phyloP scores from a whole-genome alignment of 2,329 filamentous ascomycete genomes.

The Colletotrichum plurivorum region DNA sequence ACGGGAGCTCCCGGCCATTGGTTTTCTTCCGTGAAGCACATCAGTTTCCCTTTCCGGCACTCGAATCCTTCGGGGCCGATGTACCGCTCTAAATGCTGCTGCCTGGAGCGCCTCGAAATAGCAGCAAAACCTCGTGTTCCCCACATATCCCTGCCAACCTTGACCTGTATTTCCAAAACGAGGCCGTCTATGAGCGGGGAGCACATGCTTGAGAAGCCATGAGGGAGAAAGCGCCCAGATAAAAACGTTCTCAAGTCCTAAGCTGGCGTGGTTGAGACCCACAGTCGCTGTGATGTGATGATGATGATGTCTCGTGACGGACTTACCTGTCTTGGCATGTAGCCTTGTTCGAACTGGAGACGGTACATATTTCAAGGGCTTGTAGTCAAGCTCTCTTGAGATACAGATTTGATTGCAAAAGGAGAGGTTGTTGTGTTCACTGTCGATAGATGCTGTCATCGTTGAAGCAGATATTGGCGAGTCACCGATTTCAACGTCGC shows the following conservation, averaged over 20 bases:
- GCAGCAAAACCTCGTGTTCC: conserved; percentile 28
- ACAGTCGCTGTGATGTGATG: background rate
- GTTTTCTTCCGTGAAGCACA: background rate
- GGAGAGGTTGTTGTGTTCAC: no score
- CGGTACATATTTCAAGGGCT: background rate
- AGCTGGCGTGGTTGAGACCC: background rate
- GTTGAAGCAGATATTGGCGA: no score
- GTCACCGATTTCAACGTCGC: no score
- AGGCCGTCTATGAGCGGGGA: background rate
- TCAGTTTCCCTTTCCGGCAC: conserved; percentile 8
- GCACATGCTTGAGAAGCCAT: background rate
- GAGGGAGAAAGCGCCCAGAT: background rate
- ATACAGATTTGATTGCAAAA: background rate
- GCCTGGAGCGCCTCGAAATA: conserved; percentile 32
- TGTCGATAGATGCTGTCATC: no score
- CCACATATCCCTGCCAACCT: background rate
- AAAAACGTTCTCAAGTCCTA: background rate
- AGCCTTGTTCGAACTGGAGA: background rate
- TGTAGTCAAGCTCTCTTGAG: background rate
- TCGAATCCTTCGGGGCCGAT: conserved; percentile 22
- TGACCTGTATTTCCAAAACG: background rate
- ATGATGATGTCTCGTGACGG: background rate
- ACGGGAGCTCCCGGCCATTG: background rate
- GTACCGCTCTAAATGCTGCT: conserved; percentile 32
- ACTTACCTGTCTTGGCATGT: background rate